Percentiles rank a stretch among this genome's conserved stretches.
Conservation (phyloP, 176 grass and related monocot genomes). For the Tillandsia leiboldiana region DNA sequence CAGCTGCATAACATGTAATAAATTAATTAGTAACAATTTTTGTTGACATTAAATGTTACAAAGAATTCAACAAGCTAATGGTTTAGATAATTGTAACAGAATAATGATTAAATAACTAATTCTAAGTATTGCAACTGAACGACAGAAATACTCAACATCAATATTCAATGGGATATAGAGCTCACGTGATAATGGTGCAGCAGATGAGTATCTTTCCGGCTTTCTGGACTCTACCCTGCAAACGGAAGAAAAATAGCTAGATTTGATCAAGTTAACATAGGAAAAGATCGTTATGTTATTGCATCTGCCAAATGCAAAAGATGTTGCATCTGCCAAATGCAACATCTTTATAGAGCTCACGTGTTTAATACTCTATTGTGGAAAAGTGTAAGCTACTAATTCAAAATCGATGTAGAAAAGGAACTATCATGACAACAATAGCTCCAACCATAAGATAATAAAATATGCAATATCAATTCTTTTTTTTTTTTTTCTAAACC, state of each 20-base stretch:
- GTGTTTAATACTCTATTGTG: not conserved
- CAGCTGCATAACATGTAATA: constrained; percentile 46
- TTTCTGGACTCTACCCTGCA: constrained; percentile 91
- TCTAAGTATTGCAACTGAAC: not conserved
- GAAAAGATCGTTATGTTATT: not conserved
- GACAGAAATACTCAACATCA: no score
- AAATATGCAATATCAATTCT: no score
- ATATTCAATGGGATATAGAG: not conserved
- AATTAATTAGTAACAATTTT: constrained; percentile 25
- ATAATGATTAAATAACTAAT: not conserved
- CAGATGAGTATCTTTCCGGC: constrained; percentile 87
- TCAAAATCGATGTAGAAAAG: no score
- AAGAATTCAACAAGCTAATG: not conserved
- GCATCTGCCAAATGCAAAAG: not conserved
- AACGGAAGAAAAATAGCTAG: constrained; percentile 21
- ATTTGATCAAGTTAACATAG: constrained; percentile 1
- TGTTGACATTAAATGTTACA: not conserved
- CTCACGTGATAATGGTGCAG: constrained; percentile 86
- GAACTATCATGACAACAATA: no score
- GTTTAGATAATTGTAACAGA: not conserved
- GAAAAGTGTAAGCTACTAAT: no score
- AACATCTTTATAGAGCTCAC: not conserved
- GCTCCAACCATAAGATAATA: no score
- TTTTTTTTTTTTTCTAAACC: no score
- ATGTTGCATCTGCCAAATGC: not conserved